Evolutionary conservation across 257 asterid genomes (phyloP).

Genomic region (Marsdenia floribunda): DNA sequence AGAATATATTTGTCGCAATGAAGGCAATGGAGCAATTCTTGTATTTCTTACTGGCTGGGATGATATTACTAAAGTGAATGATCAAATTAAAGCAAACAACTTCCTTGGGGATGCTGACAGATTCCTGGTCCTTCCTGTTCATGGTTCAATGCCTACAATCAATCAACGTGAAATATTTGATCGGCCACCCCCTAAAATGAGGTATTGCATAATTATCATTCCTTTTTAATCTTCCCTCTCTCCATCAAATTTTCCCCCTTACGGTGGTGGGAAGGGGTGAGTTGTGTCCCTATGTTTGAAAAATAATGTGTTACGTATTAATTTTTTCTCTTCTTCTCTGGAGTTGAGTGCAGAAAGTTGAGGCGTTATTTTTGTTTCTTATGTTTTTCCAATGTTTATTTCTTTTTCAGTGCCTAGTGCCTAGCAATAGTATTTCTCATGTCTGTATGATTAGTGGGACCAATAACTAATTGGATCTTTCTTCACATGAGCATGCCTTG

Average conservation of each 20-base stretch:
- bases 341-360: neutral
- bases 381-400: neutral
- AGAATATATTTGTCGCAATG: conserved; percentile 75
- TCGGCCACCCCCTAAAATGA: conserved; percentile 66
- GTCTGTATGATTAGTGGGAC: neutral
- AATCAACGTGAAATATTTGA: conserved; percentile 88
- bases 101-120: conserved; percentile 57
- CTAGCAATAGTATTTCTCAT: neutral
- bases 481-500: neutral
- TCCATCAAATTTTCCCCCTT: too few relatives aligned
- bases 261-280: neutral
- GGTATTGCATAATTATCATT: conserved; percentile 35
- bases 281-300: neutral
- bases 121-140: conserved; percentile 80
- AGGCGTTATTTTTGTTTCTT: neutral
- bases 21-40: conserved; percentile 84
- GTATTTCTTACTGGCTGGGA: conserved; percentile 98
- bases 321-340: neutral
- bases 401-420: neutral
- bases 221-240: neutral
- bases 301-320: neutral
- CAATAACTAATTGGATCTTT: neutral
- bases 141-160: conserved; percentile 96
- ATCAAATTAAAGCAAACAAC: conserved; percentile 56
- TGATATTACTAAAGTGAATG: conserved; percentile 85